Evolutionary conservation across 2,329 filamentous ascomycete species (phyloP), one percentile per base, ranked within the genome.

Genomic region (Hawksworthiomyces lignivorus): DNA sequence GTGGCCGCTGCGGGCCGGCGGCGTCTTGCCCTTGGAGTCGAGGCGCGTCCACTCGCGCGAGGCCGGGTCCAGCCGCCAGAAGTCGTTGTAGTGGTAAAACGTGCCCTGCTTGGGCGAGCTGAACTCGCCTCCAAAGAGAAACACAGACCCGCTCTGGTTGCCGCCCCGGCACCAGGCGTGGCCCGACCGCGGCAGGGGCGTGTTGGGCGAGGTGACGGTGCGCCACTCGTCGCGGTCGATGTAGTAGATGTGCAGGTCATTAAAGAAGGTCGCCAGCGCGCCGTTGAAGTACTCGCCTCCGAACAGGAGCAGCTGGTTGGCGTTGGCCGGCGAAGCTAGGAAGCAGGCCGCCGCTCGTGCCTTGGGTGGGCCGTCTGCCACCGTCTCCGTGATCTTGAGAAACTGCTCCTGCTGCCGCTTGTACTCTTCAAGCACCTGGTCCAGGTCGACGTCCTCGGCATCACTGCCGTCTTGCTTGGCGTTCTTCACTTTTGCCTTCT

Each of bases 81-180:
- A 97, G 65, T 97, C 92, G 56, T 94, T 95, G 67, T 98, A 98
- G 63, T 98, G 92, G 62, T 98, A 96, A 57, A 98, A 98, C 0
- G 90, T 97, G 4, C 92, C 92, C 63, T 97, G 92, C 60, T 96
- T 97, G 3, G 92, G 92, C 21, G 84, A 90, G 44, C 86, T 94
- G 62, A 98, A 98, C 64, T 98, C 92, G 47, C 90, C 92, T 50
- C 92, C 92, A 56, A 97, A 97, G 14, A 98, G 68, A 60, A 94
- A 98, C 39, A 97, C 77, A 26, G 84, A 80, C 48, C 83, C 84
- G 14, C 82, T 77, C 47, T 70, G 70, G 62, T 96, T 95, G 36
- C 84, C 86, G 44, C 86, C 88, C 45, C 88, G 77, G 55, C 87
- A 94, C 87, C 89, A 96, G 14, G 92, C 90, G 72, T 97, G 92